Conservation (phyloP, 2,329 filamentous ascomycete species). For the Nothophaeocryptopus gaeumannii region DNA sequence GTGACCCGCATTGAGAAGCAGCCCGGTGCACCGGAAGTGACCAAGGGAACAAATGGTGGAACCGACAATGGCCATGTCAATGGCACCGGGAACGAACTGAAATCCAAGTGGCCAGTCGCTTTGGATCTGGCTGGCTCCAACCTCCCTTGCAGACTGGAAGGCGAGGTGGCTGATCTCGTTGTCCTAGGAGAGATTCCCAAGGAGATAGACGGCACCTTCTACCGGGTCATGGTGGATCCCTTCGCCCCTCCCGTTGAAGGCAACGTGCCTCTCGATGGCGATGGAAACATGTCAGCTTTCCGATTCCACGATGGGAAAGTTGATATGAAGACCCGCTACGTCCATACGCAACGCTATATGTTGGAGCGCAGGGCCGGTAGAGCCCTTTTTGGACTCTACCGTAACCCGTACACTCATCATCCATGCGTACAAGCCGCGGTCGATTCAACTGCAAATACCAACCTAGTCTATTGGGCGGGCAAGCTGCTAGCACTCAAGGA, state of each 20-base stretch:
- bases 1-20: too few relatives aligned
- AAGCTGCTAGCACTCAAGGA: conserved; percentile 56
- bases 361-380: conserved; percentile 39
- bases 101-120: conserved; percentile 20
- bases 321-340: conserved; percentile 44
- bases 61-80: background rate
- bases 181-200: conserved; percentile 33
- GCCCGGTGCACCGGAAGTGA: too few relatives aligned
- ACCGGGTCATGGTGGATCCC: conserved; percentile 53
- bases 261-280: conserved; percentile 53
- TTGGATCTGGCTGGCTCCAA: conserved; percentile 26
- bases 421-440: conserved; percentile 36
- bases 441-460: conserved; percentile 58
- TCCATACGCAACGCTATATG: conserved; percentile 43
- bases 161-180: conserved; percentile 36
- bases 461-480: conserved; percentile 58
- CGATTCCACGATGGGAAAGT: conserved; percentile 43
- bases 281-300: conserved; percentile 45
- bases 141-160: conserved; percentile 41
- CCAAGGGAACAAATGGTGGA: too few relatives aligned
- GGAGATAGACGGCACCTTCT: conserved; percentile 37
- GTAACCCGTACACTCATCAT: conserved; percentile 56
- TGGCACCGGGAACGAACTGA: conserved; percentile 2
- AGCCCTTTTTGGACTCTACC: conserved; percentile 54
- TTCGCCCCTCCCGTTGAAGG: conserved; percentile 54